These are phyloP conservation scores for Neocallimastix lanati DNA, from an alignment of 192 early-diverging fungal genomes.

Conservation along the genomic window DNA sequence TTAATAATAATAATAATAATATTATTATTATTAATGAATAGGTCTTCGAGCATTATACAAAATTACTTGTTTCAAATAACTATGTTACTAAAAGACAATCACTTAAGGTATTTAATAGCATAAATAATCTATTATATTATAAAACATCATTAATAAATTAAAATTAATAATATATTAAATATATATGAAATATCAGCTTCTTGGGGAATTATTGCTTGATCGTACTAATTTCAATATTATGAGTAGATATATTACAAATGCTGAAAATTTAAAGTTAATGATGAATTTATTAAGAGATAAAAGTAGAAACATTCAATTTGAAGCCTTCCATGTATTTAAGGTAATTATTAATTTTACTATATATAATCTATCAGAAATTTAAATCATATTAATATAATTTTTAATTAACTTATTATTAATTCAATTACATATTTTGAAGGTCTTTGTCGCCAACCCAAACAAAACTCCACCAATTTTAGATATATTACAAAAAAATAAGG, in stretches of 20 bases:
- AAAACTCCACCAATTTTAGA: conserved; percentile 31
- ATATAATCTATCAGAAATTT: no score
- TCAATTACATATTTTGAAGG: no score
- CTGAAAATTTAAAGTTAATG: conserved; percentile 90
- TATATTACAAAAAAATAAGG: neutral
- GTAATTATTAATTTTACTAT: conserved; percentile 26
- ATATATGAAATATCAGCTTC: conserved; percentile 28
- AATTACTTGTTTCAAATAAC: conserved; percentile 68
- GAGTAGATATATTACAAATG: conserved; percentile 78
- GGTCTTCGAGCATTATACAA: conserved; percentile 76
- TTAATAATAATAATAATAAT: neutral
- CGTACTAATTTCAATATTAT: conserved; percentile 87
- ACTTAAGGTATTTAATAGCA: conserved; percentile 51
- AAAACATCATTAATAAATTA: no score
- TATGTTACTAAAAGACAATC: conserved; percentile 98
- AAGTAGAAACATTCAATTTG: conserved; percentile 97
- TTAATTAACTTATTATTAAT: no score
- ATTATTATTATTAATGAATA: conserved; percentile 5
- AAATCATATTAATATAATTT: no score
- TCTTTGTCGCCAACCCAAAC: conserved; percentile 95
- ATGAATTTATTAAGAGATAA: conserved; percentile 91
- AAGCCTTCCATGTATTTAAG: conserved; percentile 99
- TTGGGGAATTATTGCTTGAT: conserved; percentile 93
- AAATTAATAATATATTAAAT: neutral
- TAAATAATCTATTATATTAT: no score